These are phyloP conservation scores for Mycena rebaudengoi DNA, from an alignment of 768 basidiomycete species.

Conservation along the genomic window DNA sequence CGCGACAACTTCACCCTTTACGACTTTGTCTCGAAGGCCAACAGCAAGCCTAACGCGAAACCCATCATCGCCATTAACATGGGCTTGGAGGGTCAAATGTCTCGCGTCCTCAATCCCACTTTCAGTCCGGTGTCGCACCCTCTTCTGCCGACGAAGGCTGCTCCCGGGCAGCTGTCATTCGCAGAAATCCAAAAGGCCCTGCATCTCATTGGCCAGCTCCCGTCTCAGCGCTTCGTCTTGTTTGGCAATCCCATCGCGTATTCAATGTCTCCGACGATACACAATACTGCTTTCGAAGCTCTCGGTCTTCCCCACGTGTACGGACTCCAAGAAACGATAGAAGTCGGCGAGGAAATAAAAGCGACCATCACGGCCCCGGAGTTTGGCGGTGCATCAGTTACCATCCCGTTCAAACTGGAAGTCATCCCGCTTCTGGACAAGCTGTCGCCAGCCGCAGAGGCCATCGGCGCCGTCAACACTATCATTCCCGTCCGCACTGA, in stretches of 20 bases:
- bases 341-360: conserved; percentile 72
- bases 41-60: conserved; percentile 59
- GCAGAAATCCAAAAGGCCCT: conserved; percentile 85
- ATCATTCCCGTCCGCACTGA: conserved; percentile 65
- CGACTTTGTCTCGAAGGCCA: conserved; percentile 67
- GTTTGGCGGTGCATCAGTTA: conserved; percentile 97
- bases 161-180: conserved; percentile 93
- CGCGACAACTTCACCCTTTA: conserved; percentile 85
- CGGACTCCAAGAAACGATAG: conserved; percentile 74
- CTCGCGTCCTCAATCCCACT: conserved; percentile 84
- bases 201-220: conserved; percentile 81
- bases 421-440: conserved; percentile 85
- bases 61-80: conserved; percentile 97
- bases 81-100: conserved; percentile 88
- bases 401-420: conserved; percentile 94
- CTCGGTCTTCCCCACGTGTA: conserved; percentile 90
- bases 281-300: conserved; percentile 85
- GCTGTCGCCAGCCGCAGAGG: conserved; percentile 80
- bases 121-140: conserved; percentile 94
- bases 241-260: conserved; percentile 90
- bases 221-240: conserved; percentile 79
- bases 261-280: conserved; percentile 92
- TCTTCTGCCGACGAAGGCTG: conserved; percentile 83
- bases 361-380: conserved; percentile 66
- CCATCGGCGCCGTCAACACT: conserved; percentile 96